These are phyloP conservation scores for Toxoplasma gondii DNA, from an alignment of 169 alveolate species.

Conservation along the genomic window DNA sequence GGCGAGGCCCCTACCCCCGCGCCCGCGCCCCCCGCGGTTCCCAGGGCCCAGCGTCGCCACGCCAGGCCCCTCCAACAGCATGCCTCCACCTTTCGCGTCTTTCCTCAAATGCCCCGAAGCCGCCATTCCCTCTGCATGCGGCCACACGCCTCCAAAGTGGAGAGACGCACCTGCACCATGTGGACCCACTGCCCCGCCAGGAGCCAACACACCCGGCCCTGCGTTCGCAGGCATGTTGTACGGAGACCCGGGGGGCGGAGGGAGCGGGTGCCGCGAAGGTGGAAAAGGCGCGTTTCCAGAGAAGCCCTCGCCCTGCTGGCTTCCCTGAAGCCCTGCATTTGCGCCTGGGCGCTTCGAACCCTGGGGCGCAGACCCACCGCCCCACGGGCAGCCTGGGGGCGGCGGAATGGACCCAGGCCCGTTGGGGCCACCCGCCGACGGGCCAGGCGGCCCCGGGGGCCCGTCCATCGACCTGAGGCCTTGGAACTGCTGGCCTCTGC, in stretches of 20 bases:
- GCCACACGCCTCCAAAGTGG: too few species aligned
- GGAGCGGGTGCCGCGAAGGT: not conserved
- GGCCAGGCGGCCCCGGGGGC: slow-evolving; percentile 31
- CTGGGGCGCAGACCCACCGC: not conserved
- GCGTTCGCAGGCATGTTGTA: not conserved
- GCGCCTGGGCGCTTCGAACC: not conserved
- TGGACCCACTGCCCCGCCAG: not conserved
- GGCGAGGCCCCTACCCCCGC: not conserved
- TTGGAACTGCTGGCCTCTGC: not conserved
- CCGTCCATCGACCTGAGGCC: not conserved
- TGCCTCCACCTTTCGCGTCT: not conserved
- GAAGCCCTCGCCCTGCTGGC: not conserved
- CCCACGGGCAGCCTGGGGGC: slow-evolving; percentile 47
- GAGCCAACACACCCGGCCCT: not conserved
- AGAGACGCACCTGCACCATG: not conserved
- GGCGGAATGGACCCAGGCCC: slow-evolving; percentile 25
- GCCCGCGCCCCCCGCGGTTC: not conserved
- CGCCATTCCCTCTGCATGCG: too few species aligned
- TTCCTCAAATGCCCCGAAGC: not conserved
- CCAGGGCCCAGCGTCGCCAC: not conserved
- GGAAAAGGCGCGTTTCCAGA: not conserved
- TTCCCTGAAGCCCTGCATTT: not conserved
- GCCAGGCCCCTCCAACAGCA: not conserved
- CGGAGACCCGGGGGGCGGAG: not conserved
- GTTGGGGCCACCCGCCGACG: slow-evolving; percentile 5